Evolutionary conservation across 2,329 filamentous ascomycete species (phyloP), one percentile per base, ranked within the genome.

Genomic region (Diaporthe helianthi): DNA sequence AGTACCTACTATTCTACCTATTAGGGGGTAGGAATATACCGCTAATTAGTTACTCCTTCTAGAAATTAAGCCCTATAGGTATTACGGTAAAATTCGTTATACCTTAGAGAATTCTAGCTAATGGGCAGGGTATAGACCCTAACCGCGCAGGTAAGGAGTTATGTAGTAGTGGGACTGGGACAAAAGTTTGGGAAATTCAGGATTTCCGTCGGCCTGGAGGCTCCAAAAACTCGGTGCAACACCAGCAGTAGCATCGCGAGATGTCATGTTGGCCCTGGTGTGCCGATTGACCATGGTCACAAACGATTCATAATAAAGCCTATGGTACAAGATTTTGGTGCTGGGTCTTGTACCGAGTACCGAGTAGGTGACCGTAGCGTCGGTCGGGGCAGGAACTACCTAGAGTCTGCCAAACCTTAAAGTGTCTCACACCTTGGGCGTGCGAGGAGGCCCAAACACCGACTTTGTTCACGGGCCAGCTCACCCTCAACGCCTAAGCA

Each of bases 361-460:
- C n/a, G n/a, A 44, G 41, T 29, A 63, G 44, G n/a, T n/a, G n/a
- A n/a, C n/a, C 44, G 41, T 49, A 17, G 58, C 58, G 58, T 36
- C 4, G 22, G 44, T 41, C 8, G 22, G 54, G 13, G 17, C 9
- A 38, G 54, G 36, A 44, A 63, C 36, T 44, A 44, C 49, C 36
- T 44, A 63, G 58, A 49, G 41, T 31, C 52, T 58, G 41, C 53
- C 52, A 67, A 67, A 67, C 64, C n/a, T 53, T 22, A 3, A 38
- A 67, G 64, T 67, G 64, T 67, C 64, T 55, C 51, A 55, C 64
- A 49, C 52, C 64, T 66, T 66, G 26, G 29, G 19, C 5, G 24
- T 46, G 7, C 41, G 64, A 65, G 36, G 38, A 41, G 49, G 52
- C 38, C 51, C n/a, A 26, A 49, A 49, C 52, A 58, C 64, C 26